Percentiles rank a stretch among this genome's conserved stretches.
Evolutionary conservation across 2,329 filamentous ascomycete species (phyloP).

Genomic region (Alternaria panax): DNA sequence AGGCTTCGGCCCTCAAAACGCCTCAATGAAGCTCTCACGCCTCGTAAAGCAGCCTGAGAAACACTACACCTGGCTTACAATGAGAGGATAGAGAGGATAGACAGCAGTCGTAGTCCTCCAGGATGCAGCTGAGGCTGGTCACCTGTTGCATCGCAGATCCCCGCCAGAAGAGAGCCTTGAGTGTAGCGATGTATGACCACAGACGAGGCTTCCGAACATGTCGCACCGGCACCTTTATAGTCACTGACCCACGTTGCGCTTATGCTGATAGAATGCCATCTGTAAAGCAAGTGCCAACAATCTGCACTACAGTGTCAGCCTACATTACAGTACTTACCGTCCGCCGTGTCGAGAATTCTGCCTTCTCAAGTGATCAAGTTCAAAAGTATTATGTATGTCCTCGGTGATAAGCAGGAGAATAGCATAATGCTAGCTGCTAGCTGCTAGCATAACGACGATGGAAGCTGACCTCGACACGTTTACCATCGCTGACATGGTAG

Average conservation of each 20-base stretch:
- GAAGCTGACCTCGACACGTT: no score
- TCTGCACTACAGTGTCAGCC: no score
- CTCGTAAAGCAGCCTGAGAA: constrained; percentile 1
- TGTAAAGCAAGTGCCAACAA: no score
- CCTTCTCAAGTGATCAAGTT: no score
- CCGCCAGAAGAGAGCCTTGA: not conserved
- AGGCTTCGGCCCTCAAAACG: not conserved
- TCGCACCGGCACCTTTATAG: not conserved
- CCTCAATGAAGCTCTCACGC: not conserved
- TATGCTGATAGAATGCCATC: constrained; percentile 1
- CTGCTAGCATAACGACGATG: no score
- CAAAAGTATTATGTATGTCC: no score
- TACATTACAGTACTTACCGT: no score
- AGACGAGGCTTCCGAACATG: not conserved
- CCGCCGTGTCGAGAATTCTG: no score
- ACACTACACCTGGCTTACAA: not conserved
- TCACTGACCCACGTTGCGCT: not conserved
- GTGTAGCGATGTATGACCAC: constrained; percentile 1
- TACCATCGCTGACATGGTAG: no score
- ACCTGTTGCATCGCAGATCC: not conserved
- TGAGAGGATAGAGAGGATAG: not conserved
- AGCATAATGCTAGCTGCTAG: no score
- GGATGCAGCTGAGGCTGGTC: not conserved
- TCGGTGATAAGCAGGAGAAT: no score
- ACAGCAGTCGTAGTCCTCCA: not conserved